These are phyloP conservation scores for Fusarium graminum DNA, from an alignment of 2,329 filamentous ascomycete species.

Conservation along the genomic window DNA sequence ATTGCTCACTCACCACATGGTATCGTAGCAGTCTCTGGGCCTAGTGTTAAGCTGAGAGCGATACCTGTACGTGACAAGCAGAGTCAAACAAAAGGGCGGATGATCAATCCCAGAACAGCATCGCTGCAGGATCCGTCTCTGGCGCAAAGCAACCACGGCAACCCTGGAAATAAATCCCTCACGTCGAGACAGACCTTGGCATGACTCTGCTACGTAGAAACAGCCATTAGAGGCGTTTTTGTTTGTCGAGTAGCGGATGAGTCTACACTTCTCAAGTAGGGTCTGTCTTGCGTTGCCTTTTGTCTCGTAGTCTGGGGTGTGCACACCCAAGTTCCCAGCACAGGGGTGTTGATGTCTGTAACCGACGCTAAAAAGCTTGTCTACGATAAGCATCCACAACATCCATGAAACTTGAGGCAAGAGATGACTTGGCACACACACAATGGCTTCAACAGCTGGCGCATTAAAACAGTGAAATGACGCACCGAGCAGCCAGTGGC, in stretches of 20 bases:
- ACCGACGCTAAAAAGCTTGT: conserved; percentile 39
- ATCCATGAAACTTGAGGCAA: background rate
- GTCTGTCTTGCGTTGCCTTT: background rate
- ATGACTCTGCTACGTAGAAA: background rate
- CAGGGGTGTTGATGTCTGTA: background rate
- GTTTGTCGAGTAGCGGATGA: background rate
- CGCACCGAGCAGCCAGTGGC: background rate
- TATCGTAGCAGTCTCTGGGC: conserved; percentile 18
- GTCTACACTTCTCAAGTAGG: background rate
- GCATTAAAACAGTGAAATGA: background rate
- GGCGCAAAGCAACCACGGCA: background rate
- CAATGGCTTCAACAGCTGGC: background rate
- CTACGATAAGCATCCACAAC: conserved; percentile 5
- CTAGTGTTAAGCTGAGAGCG: conserved; percentile 6
- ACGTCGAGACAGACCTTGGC: background rate
- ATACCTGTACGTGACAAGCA: conserved; percentile 28
- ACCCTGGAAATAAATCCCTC: conserved; percentile 26
- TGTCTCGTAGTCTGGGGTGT: background rate
- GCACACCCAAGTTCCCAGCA: background rate
- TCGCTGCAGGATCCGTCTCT: conserved; percentile 2
- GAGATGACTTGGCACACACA: background rate
- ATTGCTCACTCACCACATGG: conserved; percentile 4
- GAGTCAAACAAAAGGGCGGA: conserved; percentile 23
- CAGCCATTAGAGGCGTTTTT: background rate
- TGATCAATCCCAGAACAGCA: conserved; percentile 27